A percentile compares a stretch with the other conserved stretches of the same genome.
These are phyloP conservation scores for Flaveria brownii DNA, from an alignment of 129 eudicot genomes.

Conservation along the genomic window DNA sequence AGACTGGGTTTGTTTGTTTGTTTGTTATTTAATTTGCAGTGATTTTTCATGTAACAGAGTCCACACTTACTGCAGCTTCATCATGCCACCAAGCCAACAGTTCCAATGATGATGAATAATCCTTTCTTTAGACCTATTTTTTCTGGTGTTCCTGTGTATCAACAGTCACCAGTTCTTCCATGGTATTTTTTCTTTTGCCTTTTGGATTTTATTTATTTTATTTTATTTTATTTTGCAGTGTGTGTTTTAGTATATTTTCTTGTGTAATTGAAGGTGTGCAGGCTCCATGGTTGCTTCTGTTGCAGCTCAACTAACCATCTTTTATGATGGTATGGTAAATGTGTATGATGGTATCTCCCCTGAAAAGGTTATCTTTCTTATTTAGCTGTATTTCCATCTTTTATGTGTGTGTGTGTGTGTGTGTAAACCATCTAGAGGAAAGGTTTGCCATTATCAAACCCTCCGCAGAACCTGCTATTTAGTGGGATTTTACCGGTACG, in stretches of 20 bases:
- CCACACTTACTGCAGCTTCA: conserved; percentile 34
- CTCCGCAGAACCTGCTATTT: too few relatives aligned
- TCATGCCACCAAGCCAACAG: conserved; percentile 41
- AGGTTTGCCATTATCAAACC: too few relatives aligned
- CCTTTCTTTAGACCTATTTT: conserved; percentile 41
- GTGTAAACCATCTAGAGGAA: not conserved
- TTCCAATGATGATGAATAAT: conserved; percentile 32
- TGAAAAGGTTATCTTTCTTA: conserved; percentile 49
- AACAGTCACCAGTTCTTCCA: conserved; percentile 43
- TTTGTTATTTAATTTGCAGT: conserved; percentile 8
- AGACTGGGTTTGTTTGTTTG: too few relatives aligned
- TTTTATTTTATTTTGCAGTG: not conserved
- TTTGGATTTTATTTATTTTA: not conserved
- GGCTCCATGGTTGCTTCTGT: conserved; percentile 36
- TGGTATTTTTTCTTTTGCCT: conserved; percentile 34
- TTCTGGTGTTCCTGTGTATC: conserved; percentile 41
- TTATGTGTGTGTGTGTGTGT: not conserved
- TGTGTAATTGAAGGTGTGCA: conserved; percentile 35
- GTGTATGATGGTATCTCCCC: conserved; percentile 70
- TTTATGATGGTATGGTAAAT: conserved; percentile 68
- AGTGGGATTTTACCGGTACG: too few relatives aligned
- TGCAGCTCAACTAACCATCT: conserved; percentile 70
- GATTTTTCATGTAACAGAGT: conserved; percentile 38
- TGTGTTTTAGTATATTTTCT: not conserved
- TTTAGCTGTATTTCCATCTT: not conserved